Percentiles rank a stretch among this genome's conserved stretches.
Evolutionary conservation across 2,329 filamentous ascomycete genomes (phyloP).

Genomic region (Fusarium illudens): DNA sequence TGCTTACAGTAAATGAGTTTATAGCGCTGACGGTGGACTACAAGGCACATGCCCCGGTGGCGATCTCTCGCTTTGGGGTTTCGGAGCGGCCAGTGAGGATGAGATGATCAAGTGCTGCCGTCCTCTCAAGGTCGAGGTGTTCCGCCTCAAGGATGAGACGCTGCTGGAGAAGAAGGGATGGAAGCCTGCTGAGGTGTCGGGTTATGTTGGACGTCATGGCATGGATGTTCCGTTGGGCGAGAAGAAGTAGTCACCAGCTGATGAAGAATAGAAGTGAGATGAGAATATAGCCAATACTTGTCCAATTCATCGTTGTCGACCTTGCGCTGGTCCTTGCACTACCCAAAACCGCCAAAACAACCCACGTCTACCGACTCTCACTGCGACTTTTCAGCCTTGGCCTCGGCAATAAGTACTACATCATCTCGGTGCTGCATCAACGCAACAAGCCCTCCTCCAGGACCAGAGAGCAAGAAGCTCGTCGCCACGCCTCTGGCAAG

Average conservation of each 20-base stretch:
- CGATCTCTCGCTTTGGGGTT: conserved; percentile 84
- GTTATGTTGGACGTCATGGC: conserved; percentile 57
- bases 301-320: neutral
- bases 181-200: conserved; percentile 66
- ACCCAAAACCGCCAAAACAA: neutral
- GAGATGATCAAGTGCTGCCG: conserved; percentile 76
- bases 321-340: neutral
- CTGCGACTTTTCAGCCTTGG: conserved; percentile 35
- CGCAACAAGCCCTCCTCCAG: conserved; percentile 36
- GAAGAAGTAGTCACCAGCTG: conserved; percentile 1
- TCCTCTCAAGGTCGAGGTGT: conserved; percentile 79
- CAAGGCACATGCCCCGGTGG: conserved; percentile 80
- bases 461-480: conserved; percentile 36
- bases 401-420: conserved; percentile 34
- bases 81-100: conserved; percentile 72
- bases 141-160: conserved; percentile 62
- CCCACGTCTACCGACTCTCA: conserved; percentile 5
- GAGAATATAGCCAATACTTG: neutral
- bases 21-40: conserved; percentile 11
- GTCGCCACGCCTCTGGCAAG: conserved; percentile 26
- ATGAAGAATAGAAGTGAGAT: neutral
- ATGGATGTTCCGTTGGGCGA: conserved; percentile 38
- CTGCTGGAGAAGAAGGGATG: conserved; percentile 65
- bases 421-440: conserved; percentile 41
- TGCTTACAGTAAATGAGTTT: accelerated